phyloP scores from a whole-genome alignment of 805 yeast species.

The Candida yuanshanica region DNA sequence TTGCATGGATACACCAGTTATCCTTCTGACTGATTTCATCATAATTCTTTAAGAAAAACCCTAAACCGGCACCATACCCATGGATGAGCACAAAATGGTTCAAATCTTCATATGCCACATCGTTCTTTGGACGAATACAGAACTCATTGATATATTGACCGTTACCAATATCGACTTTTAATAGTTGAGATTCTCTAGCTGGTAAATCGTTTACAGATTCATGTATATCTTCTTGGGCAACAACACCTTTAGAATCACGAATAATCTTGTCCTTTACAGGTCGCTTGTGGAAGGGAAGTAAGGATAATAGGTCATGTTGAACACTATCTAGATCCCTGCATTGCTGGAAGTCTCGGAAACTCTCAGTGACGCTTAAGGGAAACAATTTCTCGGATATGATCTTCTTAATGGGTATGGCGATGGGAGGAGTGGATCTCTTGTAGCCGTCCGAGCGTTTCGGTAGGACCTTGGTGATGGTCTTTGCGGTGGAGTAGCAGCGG shows the following conservation, averaged over 20 bases:
- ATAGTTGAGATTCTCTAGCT: slow-evolving; percentile 21
- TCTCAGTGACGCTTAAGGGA: slow-evolving; percentile 49
- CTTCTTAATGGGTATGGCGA: slow-evolving; percentile 56
- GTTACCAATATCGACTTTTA: slow-evolving; percentile 36
- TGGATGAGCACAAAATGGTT: slow-evolving; percentile 71
- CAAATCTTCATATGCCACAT: slow-evolving; percentile 17
- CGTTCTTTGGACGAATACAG: slow-evolving; percentile 45
- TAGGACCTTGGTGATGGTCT: background rate
- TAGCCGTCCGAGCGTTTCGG: slow-evolving; percentile 21
- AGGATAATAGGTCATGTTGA: slow-evolving; percentile 40
- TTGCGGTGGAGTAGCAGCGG: background rate
- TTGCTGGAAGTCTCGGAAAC: slow-evolving; percentile 44
- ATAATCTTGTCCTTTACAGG: slow-evolving; percentile 11
- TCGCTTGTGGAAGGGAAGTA: slow-evolving; percentile 42
- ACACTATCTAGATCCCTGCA: slow-evolving; percentile 34
- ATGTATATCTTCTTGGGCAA: slow-evolving; percentile 6
- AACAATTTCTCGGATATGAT: slow-evolving; percentile 43
- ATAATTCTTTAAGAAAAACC: slow-evolving; percentile 73
- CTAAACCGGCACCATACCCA: slow-evolving; percentile 95
- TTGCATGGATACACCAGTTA: slow-evolving; percentile 74
- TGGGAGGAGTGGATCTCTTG: slow-evolving; percentile 56
- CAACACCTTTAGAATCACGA: background rate
- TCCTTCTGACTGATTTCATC: slow-evolving; percentile 39
- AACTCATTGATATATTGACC: slow-evolving; percentile 74
- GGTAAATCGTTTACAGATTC: slow-evolving; percentile 15